A percentile compares a stretch with the other conserved stretches of the same genome.
Evolutionary conservation across 1,139 yeast genomes (phyloP).

Genomic region (Yamadazyma dushanensis): DNA sequence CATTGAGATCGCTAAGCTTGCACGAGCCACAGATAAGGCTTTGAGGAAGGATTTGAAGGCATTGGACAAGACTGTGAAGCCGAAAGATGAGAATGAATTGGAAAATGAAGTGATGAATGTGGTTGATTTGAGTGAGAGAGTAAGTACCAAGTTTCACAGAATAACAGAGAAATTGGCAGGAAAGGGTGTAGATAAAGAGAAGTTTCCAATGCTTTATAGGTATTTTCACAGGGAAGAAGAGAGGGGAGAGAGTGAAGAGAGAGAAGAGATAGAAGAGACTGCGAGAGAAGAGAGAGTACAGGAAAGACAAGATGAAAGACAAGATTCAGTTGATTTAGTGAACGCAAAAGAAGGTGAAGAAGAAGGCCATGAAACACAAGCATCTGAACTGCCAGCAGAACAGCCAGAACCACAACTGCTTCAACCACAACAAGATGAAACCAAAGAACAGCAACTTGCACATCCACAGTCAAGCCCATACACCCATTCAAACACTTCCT

Average conservation of each 20-base stretch:
- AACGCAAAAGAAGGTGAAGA: background rate
- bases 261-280: background rate
- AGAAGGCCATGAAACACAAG: background rate
- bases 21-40: slow-evolving; percentile 22
- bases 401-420: background rate
- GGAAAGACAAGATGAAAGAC: no score
- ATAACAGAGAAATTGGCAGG: slow-evolving; percentile 11
- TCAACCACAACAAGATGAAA: no score
- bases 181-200: slow-evolving; percentile 4
- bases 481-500: no score
- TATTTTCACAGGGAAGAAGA: slow-evolving; percentile 1
- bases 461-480: background rate
- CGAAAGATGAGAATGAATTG: slow-evolving; percentile 9
- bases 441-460: background rate
- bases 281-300: background rate
- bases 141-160: slow-evolving; percentile 14
- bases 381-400: background rate
- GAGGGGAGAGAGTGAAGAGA: background rate
- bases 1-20: slow-evolving; percentile 30
- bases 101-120: slow-evolving; percentile 19
- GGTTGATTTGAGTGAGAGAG: slow-evolving; percentile 15
- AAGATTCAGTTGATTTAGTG: no score
- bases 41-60: slow-evolving; percentile 22
- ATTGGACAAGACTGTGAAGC: slow-evolving; percentile 16
- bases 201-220: slow-evolving; percentile 3